These are phyloP conservation scores for Solanum peruvianum DNA, from an alignment of 257 asterid genomes.

Conservation along the genomic window DNA sequence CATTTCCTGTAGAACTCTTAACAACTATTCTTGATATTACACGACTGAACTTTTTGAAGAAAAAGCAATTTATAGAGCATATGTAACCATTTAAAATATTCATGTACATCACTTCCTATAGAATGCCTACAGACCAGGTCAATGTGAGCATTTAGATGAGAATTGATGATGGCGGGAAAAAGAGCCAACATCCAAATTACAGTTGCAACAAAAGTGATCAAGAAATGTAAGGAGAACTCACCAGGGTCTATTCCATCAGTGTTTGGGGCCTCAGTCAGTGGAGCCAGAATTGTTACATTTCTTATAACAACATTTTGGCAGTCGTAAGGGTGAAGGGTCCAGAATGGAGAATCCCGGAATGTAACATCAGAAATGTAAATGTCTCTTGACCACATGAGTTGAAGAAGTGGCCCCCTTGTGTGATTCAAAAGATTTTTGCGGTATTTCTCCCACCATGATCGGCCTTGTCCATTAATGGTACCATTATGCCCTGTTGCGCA, in stretches of 20 bases:
- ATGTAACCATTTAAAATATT: not conserved
- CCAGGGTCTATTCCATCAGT: constrained; percentile 98
- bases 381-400: constrained; percentile 92
- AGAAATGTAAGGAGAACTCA: constrained; percentile 10
- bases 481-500: constrained; percentile 73
- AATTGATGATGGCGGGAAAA: not conserved
- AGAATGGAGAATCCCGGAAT: constrained; percentile 83
- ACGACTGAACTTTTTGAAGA: not conserved
- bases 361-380: constrained; percentile 65
- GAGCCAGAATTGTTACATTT: constrained; percentile 77
- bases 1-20: not conserved
- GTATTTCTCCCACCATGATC: constrained; percentile 79
- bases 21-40: not conserved
- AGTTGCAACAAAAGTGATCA: not conserved
- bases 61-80: not conserved
- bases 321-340: constrained; percentile 91
- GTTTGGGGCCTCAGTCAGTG: constrained; percentile 79
- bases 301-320: constrained; percentile 70
- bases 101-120: not conserved
- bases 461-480: constrained; percentile 86
- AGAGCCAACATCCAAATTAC: not conserved
- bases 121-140: not conserved
- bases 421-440: constrained; percentile 44
- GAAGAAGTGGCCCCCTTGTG: constrained; percentile 92
- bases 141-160: not conserved